These are phyloP conservation scores for Globisporangium barbulae DNA, from an alignment of 352 stramenopile species.

Conservation along the genomic window DNA sequence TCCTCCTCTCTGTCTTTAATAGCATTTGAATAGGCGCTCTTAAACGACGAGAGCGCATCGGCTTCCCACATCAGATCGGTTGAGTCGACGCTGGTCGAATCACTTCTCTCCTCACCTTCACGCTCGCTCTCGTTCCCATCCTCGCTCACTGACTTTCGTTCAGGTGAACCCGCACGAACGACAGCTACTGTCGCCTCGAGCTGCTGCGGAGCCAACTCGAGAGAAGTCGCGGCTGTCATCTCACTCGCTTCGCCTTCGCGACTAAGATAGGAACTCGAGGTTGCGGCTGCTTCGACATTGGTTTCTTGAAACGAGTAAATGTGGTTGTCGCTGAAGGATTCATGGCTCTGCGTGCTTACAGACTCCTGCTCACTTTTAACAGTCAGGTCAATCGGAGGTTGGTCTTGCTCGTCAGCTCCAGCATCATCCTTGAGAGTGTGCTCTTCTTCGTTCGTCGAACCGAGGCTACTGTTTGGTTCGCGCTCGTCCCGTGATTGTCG, in stretches of 20 bases:
- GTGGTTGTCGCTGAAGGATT: background rate
- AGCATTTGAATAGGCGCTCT: background rate
- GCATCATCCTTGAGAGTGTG: background rate
- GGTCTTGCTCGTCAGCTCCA: background rate
- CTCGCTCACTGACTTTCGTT: background rate
- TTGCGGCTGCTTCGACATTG: background rate
- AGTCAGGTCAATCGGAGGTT: background rate
- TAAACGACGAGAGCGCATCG: conserved; percentile 22
- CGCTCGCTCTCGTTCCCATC: conserved; percentile 8
- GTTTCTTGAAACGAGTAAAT: background rate
- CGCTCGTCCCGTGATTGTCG: background rate
- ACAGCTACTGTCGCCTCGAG: background rate
- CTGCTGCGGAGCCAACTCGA: background rate
- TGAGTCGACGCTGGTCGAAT: conserved; percentile 27
- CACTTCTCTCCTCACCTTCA: background rate
- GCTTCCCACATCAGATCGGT: conserved; percentile 33
- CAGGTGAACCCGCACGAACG: background rate
- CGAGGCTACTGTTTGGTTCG: background rate
- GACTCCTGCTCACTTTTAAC: too few species aligned
- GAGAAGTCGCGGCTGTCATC: background rate
- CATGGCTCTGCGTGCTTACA: too few species aligned
- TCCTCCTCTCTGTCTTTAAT: background rate
- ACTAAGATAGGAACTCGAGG: background rate
- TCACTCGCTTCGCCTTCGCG: background rate
- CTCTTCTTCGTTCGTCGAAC: too few species aligned